phyloP scores from a whole-genome alignment of 768 basidiomycete genomes.

The Suillus placidus region DNA sequence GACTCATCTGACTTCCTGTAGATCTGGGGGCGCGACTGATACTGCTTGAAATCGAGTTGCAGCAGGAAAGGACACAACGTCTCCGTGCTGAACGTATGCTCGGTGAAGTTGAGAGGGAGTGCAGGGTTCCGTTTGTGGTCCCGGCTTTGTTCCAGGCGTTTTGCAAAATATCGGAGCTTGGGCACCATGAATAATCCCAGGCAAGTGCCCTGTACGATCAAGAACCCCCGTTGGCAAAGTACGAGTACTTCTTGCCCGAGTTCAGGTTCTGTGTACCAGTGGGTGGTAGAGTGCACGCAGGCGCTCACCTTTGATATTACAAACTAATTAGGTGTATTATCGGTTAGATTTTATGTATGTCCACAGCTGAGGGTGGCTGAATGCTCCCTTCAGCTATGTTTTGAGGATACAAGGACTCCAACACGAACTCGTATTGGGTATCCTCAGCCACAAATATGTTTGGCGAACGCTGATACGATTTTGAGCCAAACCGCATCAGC shows the following conservation, averaged over 20 bases:
- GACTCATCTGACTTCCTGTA: slow-evolving; percentile 13
- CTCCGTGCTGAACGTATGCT: slow-evolving; percentile 48
- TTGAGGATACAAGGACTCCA: background rate
- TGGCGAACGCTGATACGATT: background rate
- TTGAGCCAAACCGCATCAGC: background rate
- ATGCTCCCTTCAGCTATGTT: background rate
- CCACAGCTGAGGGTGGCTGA: background rate
- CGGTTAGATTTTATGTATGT: background rate
- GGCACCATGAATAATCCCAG: background rate
- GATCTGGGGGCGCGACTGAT: slow-evolving; percentile 30
- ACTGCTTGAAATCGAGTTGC: slow-evolving; percentile 39
- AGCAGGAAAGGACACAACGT: slow-evolving; percentile 39
- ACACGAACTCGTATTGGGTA: background rate
- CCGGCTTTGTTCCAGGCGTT: slow-evolving; percentile 62
- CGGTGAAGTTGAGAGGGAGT: slow-evolving; percentile 52
- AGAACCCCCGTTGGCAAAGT: background rate
- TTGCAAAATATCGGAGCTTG: slow-evolving; percentile 46
- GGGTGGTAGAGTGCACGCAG: background rate
- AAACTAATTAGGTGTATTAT: background rate
- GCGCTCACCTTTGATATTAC: background rate
- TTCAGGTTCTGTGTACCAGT: background rate
- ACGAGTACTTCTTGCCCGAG: background rate
- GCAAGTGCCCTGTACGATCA: background rate
- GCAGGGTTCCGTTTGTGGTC: slow-evolving; percentile 56
- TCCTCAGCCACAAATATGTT: background rate